A percentile compares a stretch with the other conserved stretches of the same genome.
Evolutionary conservation across 441 rosid genomes (phyloP).

Genomic region (Mallotus japonicus): DNA sequence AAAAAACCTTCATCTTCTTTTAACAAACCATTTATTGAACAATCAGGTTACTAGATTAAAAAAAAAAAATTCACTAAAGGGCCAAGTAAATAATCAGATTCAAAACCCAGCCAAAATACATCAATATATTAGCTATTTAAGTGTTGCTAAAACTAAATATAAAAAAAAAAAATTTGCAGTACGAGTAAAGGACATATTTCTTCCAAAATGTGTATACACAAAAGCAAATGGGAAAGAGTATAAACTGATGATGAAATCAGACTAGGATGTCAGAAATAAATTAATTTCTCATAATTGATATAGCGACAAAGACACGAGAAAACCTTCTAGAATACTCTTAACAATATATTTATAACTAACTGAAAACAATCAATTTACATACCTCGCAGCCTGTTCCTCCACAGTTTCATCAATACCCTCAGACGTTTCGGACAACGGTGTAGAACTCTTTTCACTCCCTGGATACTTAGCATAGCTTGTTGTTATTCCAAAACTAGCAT

Average conservation of each 20-base stretch:
- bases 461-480: slow-evolving; percentile 37
- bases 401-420: slow-evolving; percentile 54
- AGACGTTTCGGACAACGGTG: slow-evolving; percentile 61
- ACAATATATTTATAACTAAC: slow-evolving; percentile 9
- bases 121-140: not conserved
- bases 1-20: not conserved
- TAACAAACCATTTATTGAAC: not conserved
- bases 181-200: not conserved
- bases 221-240: not conserved
- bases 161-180: not conserved
- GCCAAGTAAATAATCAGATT: not conserved
- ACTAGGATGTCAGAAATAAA: not conserved
- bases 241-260: not conserved
- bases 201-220: not conserved
- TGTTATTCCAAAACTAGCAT: slow-evolving; percentile 65
- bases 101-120: not conserved
- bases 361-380: slow-evolving; percentile 20
- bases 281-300: not conserved
- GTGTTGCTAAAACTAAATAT: not conserved
- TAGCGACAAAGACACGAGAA: not conserved
- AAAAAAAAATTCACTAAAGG: not conserved
- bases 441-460: slow-evolving; percentile 67
- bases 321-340: not conserved
- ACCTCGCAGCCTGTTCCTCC: slow-evolving; percentile 66
- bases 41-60: not conserved